These are phyloP conservation scores for Leccinum imitatum DNA, from an alignment of 768 basidiomycete species.

Conservation along the genomic window DNA sequence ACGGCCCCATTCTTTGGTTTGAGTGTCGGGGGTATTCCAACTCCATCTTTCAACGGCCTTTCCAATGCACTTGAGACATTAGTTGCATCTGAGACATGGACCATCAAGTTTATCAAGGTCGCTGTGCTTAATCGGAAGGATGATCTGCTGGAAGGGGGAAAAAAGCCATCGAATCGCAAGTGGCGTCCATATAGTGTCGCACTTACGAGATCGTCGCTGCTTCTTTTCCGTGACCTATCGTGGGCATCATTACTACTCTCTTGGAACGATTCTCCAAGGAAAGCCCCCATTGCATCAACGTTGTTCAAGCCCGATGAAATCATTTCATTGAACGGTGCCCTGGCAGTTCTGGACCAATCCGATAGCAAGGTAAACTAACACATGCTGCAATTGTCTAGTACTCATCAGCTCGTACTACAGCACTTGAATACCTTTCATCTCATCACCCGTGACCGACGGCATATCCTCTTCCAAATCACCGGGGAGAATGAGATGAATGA, in stretches of 20 bases:
- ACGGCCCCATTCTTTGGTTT: slow-evolving; percentile 42
- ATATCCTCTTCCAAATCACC: slow-evolving; percentile 75
- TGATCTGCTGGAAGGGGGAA: slow-evolving; percentile 73
- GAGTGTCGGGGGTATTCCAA: slow-evolving; percentile 37
- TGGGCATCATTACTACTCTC: slow-evolving; percentile 51
- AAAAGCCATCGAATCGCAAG: slow-evolving; percentile 73
- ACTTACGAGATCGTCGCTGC: slow-evolving; percentile 85
- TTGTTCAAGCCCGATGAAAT: slow-evolving; percentile 82
- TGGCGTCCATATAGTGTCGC: slow-evolving; percentile 88
- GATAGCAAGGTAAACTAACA: slow-evolving; percentile 65
- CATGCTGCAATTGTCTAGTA: background rate
- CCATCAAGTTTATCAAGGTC: slow-evolving; percentile 74
- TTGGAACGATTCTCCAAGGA: slow-evolving; percentile 39
- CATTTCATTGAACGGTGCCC: slow-evolving; percentile 68
- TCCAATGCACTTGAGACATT: slow-evolving; percentile 27
- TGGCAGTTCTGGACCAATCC: slow-evolving; percentile 78
- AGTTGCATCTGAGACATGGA: slow-evolving; percentile 36
- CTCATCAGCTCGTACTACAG: slow-evolving; percentile 27
- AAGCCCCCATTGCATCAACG: slow-evolving; percentile 39
- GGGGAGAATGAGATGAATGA: slow-evolving; percentile 74
- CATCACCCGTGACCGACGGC: slow-evolving; percentile 71
- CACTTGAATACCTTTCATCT: slow-evolving; percentile 76
- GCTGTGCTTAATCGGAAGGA: slow-evolving; percentile 83
- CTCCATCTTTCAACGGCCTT: slow-evolving; percentile 30
- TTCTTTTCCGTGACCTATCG: slow-evolving; percentile 79